Conservation (phyloP, 495 filamentous ascomycete genomes). For the Penicillium fimorum region DNA sequence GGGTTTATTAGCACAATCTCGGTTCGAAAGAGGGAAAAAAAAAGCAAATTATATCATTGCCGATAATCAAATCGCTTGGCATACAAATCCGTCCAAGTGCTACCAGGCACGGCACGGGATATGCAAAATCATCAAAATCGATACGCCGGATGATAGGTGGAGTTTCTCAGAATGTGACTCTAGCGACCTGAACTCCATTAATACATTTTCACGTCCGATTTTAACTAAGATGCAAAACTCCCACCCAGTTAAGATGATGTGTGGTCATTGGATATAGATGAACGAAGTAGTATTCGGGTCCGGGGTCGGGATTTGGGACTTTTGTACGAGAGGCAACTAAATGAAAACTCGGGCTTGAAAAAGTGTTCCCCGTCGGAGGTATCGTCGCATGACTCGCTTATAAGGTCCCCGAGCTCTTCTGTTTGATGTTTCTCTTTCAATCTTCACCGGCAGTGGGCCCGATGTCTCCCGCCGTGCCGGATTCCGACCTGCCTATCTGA, state of each 20-base stretch:
- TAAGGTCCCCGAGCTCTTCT: neutral
- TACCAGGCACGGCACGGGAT: neutral
- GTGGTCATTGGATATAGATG: neutral
- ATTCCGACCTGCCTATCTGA: constrained; percentile 11
- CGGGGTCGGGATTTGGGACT: neutral
- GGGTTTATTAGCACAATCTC: neutral
- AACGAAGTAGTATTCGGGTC: neutral
- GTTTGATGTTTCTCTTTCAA: neutral
- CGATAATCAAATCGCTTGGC: neutral
- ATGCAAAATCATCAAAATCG: neutral
- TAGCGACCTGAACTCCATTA: too few relatives aligned
- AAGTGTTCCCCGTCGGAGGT: neutral
- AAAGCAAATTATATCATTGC: neutral
- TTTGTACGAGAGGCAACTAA: neutral
- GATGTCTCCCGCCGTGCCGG: neutral
- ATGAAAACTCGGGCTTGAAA: neutral
- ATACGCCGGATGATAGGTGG: neutral
- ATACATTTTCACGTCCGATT: neutral
- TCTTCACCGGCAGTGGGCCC: constrained; percentile 2
- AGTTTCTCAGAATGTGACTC: neutral
- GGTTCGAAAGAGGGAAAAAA: neutral
- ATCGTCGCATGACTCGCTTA: neutral
- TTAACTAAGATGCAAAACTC: neutral
- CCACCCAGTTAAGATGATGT: neutral
- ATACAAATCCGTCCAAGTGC: neutral